Evolutionary conservation across 352 stramenopile species (phyloP).

Genomic region (Globisporangium nodosum): DNA sequence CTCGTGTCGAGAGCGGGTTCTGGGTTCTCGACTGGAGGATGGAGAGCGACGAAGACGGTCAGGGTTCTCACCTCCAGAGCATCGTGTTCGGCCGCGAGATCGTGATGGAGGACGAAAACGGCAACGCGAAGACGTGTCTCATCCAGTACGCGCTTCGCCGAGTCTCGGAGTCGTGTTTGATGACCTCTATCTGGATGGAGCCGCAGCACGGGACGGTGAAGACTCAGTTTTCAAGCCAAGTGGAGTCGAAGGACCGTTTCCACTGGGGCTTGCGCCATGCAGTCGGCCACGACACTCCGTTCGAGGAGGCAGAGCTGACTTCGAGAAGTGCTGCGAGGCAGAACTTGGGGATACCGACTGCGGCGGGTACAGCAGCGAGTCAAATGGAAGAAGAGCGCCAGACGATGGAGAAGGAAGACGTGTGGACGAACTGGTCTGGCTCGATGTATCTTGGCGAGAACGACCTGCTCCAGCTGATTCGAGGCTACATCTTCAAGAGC

Average conservation of each 20-base stretch:
- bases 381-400: constrained; percentile 28
- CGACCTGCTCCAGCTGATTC: constrained; percentile 67
- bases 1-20: constrained; percentile 64
- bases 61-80: constrained; percentile 44
- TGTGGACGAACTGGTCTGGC: constrained; percentile 23
- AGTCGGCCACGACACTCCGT: constrained; percentile 56
- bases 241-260: constrained; percentile 49
- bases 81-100: constrained; percentile 83
- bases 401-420: constrained; percentile 47
- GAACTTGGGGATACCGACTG: neutral
- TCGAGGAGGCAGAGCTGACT: constrained; percentile 28
- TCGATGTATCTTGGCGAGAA: constrained; percentile 64
- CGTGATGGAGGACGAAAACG: constrained; percentile 77
- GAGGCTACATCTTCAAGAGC: constrained; percentile 66
- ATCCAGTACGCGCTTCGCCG: constrained; percentile 77
- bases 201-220: constrained; percentile 74
- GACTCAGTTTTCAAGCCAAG: constrained; percentile 34
- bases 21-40: constrained; percentile 84
- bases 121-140: constrained; percentile 61
- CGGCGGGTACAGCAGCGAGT: neutral
- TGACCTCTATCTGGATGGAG: constrained; percentile 89
- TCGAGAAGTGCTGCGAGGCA: constrained; percentile 3
- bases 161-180: constrained; percentile 68
- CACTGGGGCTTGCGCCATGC: constrained; percentile 65
- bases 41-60: constrained; percentile 47